Evolutionary conservation across 768 basidiomycete species (phyloP).

Genomic region (Trametes meyenii): DNA sequence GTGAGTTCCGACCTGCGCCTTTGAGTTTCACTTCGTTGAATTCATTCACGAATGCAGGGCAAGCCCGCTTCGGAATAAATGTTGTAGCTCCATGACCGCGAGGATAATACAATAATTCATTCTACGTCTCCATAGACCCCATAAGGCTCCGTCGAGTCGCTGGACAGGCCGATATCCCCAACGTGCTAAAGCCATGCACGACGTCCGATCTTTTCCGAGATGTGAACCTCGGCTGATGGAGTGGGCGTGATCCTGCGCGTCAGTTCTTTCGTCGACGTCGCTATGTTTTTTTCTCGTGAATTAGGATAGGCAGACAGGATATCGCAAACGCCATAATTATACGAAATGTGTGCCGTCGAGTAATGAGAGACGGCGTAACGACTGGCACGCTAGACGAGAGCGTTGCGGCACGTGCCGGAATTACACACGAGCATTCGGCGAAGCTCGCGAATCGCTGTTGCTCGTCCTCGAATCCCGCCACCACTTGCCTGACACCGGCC

Average conservation of each 20-base stretch:
- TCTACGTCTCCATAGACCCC: not conserved
- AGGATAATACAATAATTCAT: constrained; percentile 15
- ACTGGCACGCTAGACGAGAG: constrained; percentile 1
- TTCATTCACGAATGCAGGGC: constrained; percentile 22
- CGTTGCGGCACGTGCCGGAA: constrained; percentile 5
- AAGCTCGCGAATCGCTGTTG: not conserved
- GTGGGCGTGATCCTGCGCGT: not conserved
- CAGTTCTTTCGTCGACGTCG: not conserved
- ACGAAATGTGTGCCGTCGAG: not conserved
- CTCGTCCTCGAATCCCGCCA: not conserved
- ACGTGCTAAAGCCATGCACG: not conserved
- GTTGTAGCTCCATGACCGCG: constrained; percentile 1
- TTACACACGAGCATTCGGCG: not conserved
- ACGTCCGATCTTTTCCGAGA: constrained; percentile 7
- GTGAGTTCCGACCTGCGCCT: constrained; percentile 28
- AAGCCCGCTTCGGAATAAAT: constrained; percentile 31
- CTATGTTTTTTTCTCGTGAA: too few species aligned
- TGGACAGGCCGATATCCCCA: not conserved
- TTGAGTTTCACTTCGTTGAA: not conserved
- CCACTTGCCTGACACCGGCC: too few species aligned
- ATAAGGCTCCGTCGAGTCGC: too few species aligned
- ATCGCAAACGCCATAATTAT: too few species aligned
- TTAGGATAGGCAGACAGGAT: too few species aligned
- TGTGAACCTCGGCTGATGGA: not conserved
- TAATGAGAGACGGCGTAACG: not conserved